Conservation (phyloP, 2,329 filamentous ascomycete species). For the Tolypocladium album region DNA sequence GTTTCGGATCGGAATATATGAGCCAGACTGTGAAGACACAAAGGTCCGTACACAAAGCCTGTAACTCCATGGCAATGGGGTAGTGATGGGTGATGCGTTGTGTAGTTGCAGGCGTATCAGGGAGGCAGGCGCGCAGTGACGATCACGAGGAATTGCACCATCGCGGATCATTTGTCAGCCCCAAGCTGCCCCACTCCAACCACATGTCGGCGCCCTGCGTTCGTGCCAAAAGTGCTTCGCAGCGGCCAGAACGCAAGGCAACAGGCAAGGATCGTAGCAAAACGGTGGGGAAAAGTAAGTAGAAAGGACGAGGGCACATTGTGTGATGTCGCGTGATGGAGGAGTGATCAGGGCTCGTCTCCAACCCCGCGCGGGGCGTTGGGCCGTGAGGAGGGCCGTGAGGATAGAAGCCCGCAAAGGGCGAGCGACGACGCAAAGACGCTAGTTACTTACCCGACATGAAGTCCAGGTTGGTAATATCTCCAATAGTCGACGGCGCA, state of each 20-base stretch:
- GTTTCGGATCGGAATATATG: not conserved
- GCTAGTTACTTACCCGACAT: conserved; percentile 30
- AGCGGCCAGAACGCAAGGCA: not conserved
- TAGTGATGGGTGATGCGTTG: not conserved
- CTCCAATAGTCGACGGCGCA: conserved; percentile 29
- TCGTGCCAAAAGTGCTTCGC: not conserved
- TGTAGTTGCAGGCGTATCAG: not conserved
- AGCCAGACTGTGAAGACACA: not conserved
- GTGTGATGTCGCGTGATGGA: conserved; percentile 1
- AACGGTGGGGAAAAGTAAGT: not conserved
- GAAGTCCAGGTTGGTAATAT: conserved; percentile 38
- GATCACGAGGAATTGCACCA: conserved; percentile 55
- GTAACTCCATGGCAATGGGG: not conserved
- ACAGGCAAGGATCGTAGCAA: conserved; percentile 1
- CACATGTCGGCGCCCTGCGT: conserved; percentile 12
- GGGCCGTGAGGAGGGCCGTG: not conserved
- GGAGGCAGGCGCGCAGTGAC: conserved; percentile 8
- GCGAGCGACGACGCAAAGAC: not conserved
- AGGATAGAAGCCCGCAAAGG: not conserved
- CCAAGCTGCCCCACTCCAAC: conserved; percentile 12
- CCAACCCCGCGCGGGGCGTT: not conserved
- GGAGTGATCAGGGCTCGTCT: not conserved
- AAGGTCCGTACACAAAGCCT: not conserved
- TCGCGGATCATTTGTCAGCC: conserved; percentile 36
- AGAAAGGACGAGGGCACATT: not conserved